Base-by-base conservation (phyloP, 345 rosid genomes). In the Camelina neglecta region DNA sequence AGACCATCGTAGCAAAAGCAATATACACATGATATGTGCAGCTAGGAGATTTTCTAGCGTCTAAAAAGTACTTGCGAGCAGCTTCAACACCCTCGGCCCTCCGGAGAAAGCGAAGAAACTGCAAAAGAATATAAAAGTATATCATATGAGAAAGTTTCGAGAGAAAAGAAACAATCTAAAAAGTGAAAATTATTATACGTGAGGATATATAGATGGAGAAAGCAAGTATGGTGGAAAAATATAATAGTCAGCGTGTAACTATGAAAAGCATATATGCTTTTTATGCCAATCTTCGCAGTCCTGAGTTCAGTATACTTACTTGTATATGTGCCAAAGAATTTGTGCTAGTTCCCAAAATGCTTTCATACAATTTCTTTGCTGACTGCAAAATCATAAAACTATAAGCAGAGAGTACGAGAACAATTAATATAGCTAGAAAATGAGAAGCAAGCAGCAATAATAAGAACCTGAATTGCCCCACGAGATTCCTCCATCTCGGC, bases 401-500 rank as follows among this genome's bases (percentile, higher is more conserved):
- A 70, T 78, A 67, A 41, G 63, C 65, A 50, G 71, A 60, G 67
- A 45, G 51, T 48, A 29, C 38, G 60, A 45, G 44, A 73, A 71
- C 26, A 55, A 44, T 12, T n/a, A 38, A 59, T 48, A 39, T 13
- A 71, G 35, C 73, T 68, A 15, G 8, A 63, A 51, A 42, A 35
- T n/a, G 58, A 60, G 50, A 64, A 77, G 55, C 44, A 56, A 47
- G 72, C 31, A 48, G 61, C 47, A 60, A 60, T 64, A 69, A 56
- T 60, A 33, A 24, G 80, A 62, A 86, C 97, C 87, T 80, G 90
- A 39, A 88, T 80, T 70, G 95, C 92, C 74, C 98, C 97, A 63
- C 86, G 91, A 70, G 97, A 87, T 86, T 92, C 98, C 85, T 94
- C 97, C 80, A 90, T 75, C 85, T 94, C 97, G 1, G 96, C 96